Evolutionary conservation across 2,329 filamentous ascomycete species (phyloP), one percentile per base, ranked within the genome.

Genomic region (Myriosclerotinia scirpicola): DNA sequence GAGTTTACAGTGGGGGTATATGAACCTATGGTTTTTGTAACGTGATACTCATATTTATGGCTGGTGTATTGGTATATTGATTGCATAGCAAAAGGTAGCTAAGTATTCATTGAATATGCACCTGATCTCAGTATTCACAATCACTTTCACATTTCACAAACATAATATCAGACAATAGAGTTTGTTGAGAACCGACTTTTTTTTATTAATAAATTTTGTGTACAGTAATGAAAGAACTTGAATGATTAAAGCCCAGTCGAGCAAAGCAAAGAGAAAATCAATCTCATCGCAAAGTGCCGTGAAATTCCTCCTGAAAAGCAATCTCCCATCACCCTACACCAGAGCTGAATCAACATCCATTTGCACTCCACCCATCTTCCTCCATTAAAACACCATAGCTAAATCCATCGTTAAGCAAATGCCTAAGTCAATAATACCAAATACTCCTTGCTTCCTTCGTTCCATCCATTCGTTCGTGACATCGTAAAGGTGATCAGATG

Each of bases 401-500:
- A 40, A 6, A 61, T 61, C 44, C 44, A 40, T 40, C 34, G 34
- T 7, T 38, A 50, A 50, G 55, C 5, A 60, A 60, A 60, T 50
- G n/a, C 44, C 11, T 38, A 22, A 50, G 30, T 8, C 44, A 38
- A 50, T 48, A 50, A 22, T 22, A 22, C n/a, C 9, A 20, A 61
- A 40, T 61, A 50, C 44, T 50, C 58, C 44, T 61, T 15, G 58
- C 44, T 50, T 20, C n/a, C 54, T 46, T 53, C 34, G 20, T 15
- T 64, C 26, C 61, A n/a, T 64, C 53, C 38, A 46, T 26, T 55
- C 20, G n/a, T 56, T 58, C 52, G 52, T 64, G 42, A 58, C 20
- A 46, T 46, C 42, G 46, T 30, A 53, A n/a, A 52, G 26, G 34
- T 52, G n/a, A 42, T 42, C 44, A 60, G 14, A 58, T 40, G 42